These are phyloP conservation scores for Calonectria pseudoturangicola DNA, from an alignment of 2,329 filamentous ascomycete species.

Conservation along the genomic window DNA sequence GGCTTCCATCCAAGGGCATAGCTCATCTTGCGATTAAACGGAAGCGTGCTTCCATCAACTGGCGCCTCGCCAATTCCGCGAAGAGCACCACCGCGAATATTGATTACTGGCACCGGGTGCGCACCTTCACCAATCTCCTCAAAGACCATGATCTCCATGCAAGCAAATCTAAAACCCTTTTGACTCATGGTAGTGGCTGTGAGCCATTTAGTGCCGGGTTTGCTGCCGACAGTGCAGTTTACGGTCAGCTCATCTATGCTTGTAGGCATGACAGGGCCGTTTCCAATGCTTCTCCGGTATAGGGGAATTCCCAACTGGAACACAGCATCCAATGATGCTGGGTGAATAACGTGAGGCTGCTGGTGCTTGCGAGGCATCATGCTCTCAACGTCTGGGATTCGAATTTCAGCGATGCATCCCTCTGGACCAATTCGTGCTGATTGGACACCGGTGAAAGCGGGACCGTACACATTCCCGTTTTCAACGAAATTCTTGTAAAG, in stretches of 20 bases:
- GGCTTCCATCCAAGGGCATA: constrained; percentile 40
- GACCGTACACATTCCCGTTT: constrained; percentile 41
- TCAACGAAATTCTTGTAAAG: constrained; percentile 38
- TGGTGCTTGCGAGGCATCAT: constrained; percentile 51
- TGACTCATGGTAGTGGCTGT: constrained; percentile 33
- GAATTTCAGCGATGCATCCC: constrained; percentile 30
- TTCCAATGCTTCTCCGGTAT: constrained; percentile 34
- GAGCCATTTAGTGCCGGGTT: constrained; percentile 40
- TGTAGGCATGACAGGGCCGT: constrained; percentile 42
- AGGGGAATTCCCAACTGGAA: constrained; percentile 53
- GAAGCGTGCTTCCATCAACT: constrained; percentile 30
- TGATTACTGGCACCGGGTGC: constrained; percentile 27
- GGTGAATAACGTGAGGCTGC: constrained; percentile 59
- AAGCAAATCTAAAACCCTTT: constrained; percentile 38
- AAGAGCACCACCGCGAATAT: constrained; percentile 36
- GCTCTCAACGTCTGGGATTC: constrained; percentile 38
- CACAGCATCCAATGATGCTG: constrained; percentile 58
- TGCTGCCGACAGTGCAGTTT: constrained; percentile 32
- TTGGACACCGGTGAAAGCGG: constrained; percentile 36
- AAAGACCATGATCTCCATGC: constrained; percentile 37
- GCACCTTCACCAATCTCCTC: constrained; percentile 26
- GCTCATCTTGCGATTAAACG: constrained; percentile 41
- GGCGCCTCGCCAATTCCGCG: constrained; percentile 38
- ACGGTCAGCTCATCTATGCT: constrained; percentile 39
- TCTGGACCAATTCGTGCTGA: constrained; percentile 31